Conservation (phyloP, 2,329 filamentous ascomycete species). For the Pseudophaeomoniella oleicola region DNA sequence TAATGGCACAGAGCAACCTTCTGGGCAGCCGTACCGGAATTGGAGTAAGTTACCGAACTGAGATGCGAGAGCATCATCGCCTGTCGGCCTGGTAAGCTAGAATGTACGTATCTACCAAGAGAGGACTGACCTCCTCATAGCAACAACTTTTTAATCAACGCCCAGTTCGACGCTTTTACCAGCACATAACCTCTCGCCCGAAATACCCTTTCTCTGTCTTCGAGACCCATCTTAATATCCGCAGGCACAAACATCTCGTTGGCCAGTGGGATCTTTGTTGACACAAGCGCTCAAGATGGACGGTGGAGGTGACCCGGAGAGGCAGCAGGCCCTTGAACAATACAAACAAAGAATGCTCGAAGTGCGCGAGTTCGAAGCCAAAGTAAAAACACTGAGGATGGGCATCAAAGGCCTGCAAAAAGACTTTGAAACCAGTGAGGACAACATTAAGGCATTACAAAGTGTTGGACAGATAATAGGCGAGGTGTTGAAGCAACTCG, state of each 20-base stretch:
- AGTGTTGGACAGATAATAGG: conserved; percentile 99
- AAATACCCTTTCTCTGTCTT: no score
- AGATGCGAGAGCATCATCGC: conserved; percentile 1
- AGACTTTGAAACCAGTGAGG: conserved; percentile 92
- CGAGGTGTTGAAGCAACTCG: conserved; percentile 95
- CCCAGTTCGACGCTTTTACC: no score
- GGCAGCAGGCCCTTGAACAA: conserved; percentile 55
- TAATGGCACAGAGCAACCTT: no score
- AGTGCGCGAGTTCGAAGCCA: conserved; percentile 96
- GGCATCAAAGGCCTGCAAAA: conserved; percentile 93
- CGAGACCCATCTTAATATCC: no score
- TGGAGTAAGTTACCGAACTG: no score
- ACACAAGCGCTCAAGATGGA: conserved; percentile 14
- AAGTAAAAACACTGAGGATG: conserved; percentile 82
- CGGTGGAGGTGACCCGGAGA: conserved; percentile 33
- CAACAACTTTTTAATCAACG: no score
- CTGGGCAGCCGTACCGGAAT: no score
- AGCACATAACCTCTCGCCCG: no score
- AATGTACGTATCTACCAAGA: no score
- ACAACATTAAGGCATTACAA: conserved; percentile 98
- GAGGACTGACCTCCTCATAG: no score
- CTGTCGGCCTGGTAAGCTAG: conserved; percentile 1
- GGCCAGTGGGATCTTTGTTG: no score
- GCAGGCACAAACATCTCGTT: no score
- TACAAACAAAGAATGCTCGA: conserved; percentile 78